Conservation (phyloP, 768 basidiomycete species). For the Filobasidium wieringae region DNA sequence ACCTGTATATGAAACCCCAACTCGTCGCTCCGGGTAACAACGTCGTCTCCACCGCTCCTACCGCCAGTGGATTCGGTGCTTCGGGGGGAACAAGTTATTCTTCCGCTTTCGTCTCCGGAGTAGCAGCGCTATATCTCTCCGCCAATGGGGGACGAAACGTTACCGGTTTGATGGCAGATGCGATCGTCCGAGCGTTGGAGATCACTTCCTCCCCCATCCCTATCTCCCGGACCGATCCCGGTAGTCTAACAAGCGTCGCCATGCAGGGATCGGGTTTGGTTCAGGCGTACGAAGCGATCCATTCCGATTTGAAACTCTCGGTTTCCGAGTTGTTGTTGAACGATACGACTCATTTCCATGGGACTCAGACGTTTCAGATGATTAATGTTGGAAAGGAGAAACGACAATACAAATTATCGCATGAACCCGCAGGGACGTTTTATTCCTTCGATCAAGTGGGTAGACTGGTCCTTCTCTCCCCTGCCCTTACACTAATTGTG, state of each 20-base stretch:
- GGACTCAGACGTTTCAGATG: slow-evolving; percentile 36
- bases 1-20: slow-evolving; percentile 45
- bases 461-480: too few species aligned
- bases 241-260: slow-evolving; percentile 28
- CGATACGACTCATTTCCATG: slow-evolving; percentile 51
- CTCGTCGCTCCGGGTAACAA: slow-evolving; percentile 45
- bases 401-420: slow-evolving; percentile 38
- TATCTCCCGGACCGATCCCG: slow-evolving; percentile 18
- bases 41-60: slow-evolving; percentile 10
- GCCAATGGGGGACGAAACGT: slow-evolving; percentile 21
- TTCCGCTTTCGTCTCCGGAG: slow-evolving; percentile 30
- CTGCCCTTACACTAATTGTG: too few species aligned
- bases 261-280: slow-evolving; percentile 38
- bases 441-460: slow-evolving; percentile 21
- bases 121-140: slow-evolving; percentile 36
- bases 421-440: slow-evolving; percentile 34
- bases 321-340: slow-evolving; percentile 54
- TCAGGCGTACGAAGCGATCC: slow-evolving; percentile 51
- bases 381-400: slow-evolving; percentile 44
- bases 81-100: slow-evolving; percentile 20
- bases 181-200: slow-evolving; percentile 24
- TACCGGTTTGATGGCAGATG: slow-evolving; percentile 23
- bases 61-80: slow-evolving; percentile 6
- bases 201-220: slow-evolving; percentile 22
- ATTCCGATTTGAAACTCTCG: slow-evolving; percentile 46